phyloP scores from a whole-genome alignment of 1,139 yeast species.

The Debaryomyces sp. region DNA sequence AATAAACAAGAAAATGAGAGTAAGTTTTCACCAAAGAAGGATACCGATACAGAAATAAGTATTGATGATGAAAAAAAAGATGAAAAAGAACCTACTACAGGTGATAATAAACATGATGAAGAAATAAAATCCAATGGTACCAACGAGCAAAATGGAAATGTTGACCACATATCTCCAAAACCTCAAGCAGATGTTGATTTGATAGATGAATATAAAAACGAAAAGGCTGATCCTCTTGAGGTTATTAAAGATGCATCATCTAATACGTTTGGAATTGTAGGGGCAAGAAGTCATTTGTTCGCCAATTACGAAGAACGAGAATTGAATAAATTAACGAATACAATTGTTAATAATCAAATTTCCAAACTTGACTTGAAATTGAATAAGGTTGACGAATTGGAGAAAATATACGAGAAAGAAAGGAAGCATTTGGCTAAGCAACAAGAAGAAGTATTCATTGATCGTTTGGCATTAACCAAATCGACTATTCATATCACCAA shows the following conservation, averaged over 20 bases:
- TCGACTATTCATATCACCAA: conserved; percentile 57
- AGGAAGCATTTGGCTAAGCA: conserved; percentile 72
- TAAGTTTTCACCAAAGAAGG: neutral
- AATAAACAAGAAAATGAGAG: neutral
- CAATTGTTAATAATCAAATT: conserved; percentile 70
- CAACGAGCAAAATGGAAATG: conserved; percentile 8
- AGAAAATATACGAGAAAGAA: conserved; percentile 77
- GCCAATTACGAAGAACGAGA: conserved; percentile 84
- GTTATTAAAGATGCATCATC: conserved; percentile 51
- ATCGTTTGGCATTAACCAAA: conserved; percentile 71
- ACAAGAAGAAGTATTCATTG: conserved; percentile 81
- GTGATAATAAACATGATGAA: conserved; percentile 6
- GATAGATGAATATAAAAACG: conserved; percentile 8
- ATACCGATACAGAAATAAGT: conserved; percentile 4
- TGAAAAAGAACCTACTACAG: conserved; percentile 8
- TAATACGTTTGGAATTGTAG: conserved; percentile 65
- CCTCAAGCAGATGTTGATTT: conserved; percentile 1
- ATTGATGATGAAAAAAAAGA: conserved; percentile 7
- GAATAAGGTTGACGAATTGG: conserved; percentile 68
- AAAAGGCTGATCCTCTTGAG: conserved; percentile 12
- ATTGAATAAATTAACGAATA: conserved; percentile 59
- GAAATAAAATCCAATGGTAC: conserved; percentile 5
- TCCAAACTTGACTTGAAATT: conserved; percentile 79
- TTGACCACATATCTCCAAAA: conserved; percentile 2
- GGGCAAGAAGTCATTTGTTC: conserved; percentile 82